Evolutionary conservation across 768 basidiomycete genomes (phyloP).

Genomic region (Podaxis mareebaensis): DNA sequence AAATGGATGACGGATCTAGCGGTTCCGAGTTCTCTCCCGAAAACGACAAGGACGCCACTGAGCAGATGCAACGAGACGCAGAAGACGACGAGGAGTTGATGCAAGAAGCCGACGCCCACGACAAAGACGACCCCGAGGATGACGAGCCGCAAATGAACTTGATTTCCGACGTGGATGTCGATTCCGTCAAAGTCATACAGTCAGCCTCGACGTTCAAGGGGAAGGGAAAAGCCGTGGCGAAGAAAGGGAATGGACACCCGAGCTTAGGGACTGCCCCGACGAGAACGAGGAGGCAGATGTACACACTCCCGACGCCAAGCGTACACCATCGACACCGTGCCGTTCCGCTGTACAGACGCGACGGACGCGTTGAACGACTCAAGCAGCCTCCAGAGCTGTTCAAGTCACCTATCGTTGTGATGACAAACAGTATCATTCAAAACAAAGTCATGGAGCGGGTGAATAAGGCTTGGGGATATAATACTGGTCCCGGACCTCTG

Average conservation of each 20-base stretch:
- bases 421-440: constrained; percentile 61
- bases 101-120: constrained; percentile 32
- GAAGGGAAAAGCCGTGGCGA: constrained; percentile 29
- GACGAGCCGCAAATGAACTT: constrained; percentile 23
- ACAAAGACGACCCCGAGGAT: constrained; percentile 26
- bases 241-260: constrained; percentile 17
- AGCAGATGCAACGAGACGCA: constrained; percentile 30
- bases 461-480: constrained; percentile 71
- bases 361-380: constrained; percentile 63
- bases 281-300: constrained; percentile 47
- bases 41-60: constrained; percentile 25
- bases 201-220: constrained; percentile 26
- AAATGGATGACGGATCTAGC: constrained; percentile 39
- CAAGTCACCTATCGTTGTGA: constrained; percentile 33
- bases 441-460: constrained; percentile 53
- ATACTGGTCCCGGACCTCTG: constrained; percentile 72
- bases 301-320: constrained; percentile 62
- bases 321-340: constrained; percentile 75
- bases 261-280: constrained; percentile 18
- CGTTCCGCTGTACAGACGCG: constrained; percentile 54
- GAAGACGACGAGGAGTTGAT: constrained; percentile 30
- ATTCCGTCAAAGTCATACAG: constrained; percentile 15
- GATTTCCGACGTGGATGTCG: constrained; percentile 21
- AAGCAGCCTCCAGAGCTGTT: constrained; percentile 52
- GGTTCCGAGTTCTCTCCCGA: constrained; percentile 60